These are phyloP conservation scores for Tuber magnatum DNA, from an alignment of 495 filamentous ascomycete species.

Conservation along the genomic window DNA sequence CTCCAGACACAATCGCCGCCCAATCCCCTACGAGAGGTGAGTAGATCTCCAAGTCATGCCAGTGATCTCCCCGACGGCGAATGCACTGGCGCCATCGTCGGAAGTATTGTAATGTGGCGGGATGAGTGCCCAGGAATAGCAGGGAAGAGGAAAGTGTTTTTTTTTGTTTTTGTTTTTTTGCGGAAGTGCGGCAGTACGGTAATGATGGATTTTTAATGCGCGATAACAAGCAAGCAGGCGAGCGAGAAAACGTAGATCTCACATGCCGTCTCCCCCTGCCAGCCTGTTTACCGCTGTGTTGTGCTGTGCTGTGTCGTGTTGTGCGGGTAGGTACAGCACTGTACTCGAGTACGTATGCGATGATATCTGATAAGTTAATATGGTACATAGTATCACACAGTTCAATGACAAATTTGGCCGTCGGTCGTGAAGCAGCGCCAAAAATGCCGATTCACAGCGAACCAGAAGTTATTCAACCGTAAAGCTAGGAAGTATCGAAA, in stretches of 20 bases:
- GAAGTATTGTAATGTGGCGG: neutral
- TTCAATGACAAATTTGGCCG: too few species aligned
- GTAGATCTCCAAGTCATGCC: neutral
- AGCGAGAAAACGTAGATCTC: neutral
- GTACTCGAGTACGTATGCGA: too few species aligned
- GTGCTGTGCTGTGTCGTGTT: too few species aligned
- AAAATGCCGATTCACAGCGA: too few species aligned
- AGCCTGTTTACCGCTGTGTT: neutral
- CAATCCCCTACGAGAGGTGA: neutral
- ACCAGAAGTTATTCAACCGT: too few species aligned
- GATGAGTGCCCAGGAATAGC: neutral
- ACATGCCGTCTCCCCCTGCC: neutral
- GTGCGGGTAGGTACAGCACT: too few species aligned
- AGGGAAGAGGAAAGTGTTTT: neutral
- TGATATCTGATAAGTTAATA: too few species aligned
- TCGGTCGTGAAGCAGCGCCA: too few species aligned
- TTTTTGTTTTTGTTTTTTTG: too few species aligned
- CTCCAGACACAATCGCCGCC: neutral
- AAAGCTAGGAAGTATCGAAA: too few species aligned
- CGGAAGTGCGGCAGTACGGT: neutral
- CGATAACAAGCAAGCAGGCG: neutral
- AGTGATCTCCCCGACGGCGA: neutral
- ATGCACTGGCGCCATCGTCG: neutral
- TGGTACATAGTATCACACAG: too few species aligned
- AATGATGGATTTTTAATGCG: neutral